Evolutionary conservation across 495 filamentous ascomycete genomes (phyloP), one percentile per base, ranked within the genome.

Genomic region (Neurospora sp.): DNA sequence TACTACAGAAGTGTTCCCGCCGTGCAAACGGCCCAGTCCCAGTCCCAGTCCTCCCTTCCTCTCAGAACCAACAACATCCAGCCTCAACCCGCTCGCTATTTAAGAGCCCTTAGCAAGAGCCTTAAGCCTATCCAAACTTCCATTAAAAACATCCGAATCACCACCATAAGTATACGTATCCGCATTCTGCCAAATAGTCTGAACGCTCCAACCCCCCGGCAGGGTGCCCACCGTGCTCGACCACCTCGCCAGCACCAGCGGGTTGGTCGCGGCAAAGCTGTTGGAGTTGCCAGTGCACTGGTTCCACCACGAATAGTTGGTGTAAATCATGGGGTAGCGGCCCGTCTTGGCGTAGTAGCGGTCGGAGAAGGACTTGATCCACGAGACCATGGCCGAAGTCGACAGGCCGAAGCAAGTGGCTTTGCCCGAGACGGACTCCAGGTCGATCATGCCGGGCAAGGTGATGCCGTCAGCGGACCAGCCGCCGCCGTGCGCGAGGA

Each of bases 391-490:
- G n/a, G 76, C 80, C 14, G 82, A 80, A 0, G 79, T 53, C 20
- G 81, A 84, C 69, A 90, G 80, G 1, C 87, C 87, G 73, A 84
- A 89, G 78, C 88, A 90, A 9, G 79, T 80, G 10, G 79, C 75
- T 17, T 84, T 82, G 10, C 80, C 79, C 31, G 82, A 78, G 61
- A 82, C 81, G 74, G 84, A 85, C 79, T 91, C 89, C 35, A 91
- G 82, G 77, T 91, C 89, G 16, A 91, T 82, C 89, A 91, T 91
- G 3, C 90, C 89, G 0, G 89, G 90, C 0, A 91, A 83, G 7
- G 89, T 91, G 70, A 84, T 85, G 40, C 88, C 88, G 74, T 91
- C 90, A 31, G 72, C 76, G 9, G 84, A 83, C 90, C 89, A 91
- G 68, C 87, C 88, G 22, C 89, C 89, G 40, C 90, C 90, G 75